phyloP scores from a whole-genome alignment of 495 filamentous ascomycete species.

The Tuber microsphaerosporum region DNA sequence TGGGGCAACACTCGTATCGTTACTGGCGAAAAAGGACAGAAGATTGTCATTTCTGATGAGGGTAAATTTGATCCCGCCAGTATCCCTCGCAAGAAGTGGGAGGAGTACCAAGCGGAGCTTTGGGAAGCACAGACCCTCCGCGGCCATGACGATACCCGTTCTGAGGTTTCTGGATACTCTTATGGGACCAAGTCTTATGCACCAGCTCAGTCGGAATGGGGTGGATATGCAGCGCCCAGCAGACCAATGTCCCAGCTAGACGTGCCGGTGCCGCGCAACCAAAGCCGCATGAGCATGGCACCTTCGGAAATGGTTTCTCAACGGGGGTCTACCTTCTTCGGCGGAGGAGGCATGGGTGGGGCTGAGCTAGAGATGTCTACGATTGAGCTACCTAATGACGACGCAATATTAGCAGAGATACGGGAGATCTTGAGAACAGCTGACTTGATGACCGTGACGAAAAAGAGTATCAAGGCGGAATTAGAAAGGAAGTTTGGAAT shows the following conservation, averaged over 20 bases:
- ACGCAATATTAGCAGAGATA: conserved; percentile 87
- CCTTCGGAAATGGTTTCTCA: conserved; percentile 64
- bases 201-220: conserved; percentile 58
- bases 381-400: conserved; percentile 69
- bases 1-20: conserved; percentile 97
- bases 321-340: conserved; percentile 48
- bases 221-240: conserved; percentile 25
- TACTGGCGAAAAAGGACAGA: conserved; percentile 87
- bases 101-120: conserved; percentile 94
- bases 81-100: conserved; percentile 97
- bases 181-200: conserved; percentile 79
- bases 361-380: conserved; percentile 63
- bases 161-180: conserved; percentile 83
- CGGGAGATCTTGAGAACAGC: conserved; percentile 82
- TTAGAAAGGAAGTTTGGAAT: conserved; percentile 83
- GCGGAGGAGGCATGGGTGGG: conserved; percentile 43
- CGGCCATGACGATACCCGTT: conserved; percentile 62
- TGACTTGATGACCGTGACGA: conserved; percentile 95
- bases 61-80: conserved; percentile 92
- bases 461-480: conserved; percentile 95
- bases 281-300: conserved; percentile 66
- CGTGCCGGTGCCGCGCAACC: conserved; percentile 40
- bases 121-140: conserved; percentile 85
- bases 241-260: conserved; percentile 73
- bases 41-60: conserved; percentile 91